Evolutionary conservation across 1,139 yeast genomes (phyloP).

Genomic region (Hansenula sp.): DNA sequence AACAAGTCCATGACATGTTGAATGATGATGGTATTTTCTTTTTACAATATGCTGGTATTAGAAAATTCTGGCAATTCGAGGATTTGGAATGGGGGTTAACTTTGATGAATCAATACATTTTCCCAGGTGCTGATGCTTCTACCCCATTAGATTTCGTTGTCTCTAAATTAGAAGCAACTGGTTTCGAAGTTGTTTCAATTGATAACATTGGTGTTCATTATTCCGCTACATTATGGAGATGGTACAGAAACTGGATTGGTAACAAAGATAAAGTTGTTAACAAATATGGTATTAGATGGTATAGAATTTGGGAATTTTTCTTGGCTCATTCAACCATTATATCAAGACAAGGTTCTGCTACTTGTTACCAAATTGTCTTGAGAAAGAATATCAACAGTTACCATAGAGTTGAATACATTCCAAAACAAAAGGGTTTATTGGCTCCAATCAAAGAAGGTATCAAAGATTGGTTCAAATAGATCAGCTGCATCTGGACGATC

Average conservation of each 20-base stretch:
- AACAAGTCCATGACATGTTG: slow-evolving; percentile 79
- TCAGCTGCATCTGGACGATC: too few species aligned
- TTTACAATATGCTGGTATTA: slow-evolving; percentile 86
- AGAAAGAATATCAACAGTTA: slow-evolving; percentile 86
- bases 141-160: slow-evolving; percentile 87
- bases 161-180: slow-evolving; percentile 73
- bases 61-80: slow-evolving; percentile 94
- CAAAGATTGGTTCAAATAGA: slow-evolving; percentile 41
- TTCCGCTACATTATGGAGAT: slow-evolving; percentile 88
- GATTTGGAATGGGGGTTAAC: slow-evolving; percentile 86
- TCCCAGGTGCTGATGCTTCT: slow-evolving; percentile 98
- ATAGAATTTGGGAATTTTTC: slow-evolving; percentile 91
- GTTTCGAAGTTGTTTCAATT: slow-evolving; percentile 79
- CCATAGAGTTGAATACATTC: slow-evolving; percentile 80
- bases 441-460: slow-evolving; percentile 55
- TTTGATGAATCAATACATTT: slow-evolving; percentile 92
- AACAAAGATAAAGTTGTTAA: slow-evolving; percentile 73
- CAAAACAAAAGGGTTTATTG: slow-evolving; percentile 72
- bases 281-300: slow-evolving; percentile 90
- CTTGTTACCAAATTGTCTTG: slow-evolving; percentile 87
- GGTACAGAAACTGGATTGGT: slow-evolving; percentile 94
- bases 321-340: slow-evolving; percentile 78
- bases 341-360: slow-evolving; percentile 91
- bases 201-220: slow-evolving; percentile 93
- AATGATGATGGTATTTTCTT: slow-evolving; percentile 90